Evolutionary conservation across 1,284 basidiomycete genomes (phyloP), one percentile per base, ranked within the genome.

Genomic region (Agaricales sp.): DNA sequence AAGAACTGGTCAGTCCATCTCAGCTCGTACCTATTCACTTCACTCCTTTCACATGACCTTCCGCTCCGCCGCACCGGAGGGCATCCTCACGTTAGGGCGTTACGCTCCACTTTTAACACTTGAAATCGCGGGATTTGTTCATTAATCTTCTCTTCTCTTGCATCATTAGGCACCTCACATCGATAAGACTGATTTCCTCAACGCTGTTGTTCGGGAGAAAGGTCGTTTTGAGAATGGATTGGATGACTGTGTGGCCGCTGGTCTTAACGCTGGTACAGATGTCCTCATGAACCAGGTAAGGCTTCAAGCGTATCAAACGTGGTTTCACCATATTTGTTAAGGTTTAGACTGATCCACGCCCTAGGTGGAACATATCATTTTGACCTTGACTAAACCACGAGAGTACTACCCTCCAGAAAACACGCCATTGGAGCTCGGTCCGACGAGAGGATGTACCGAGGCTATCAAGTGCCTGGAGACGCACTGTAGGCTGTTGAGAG

Each of bases 231-330:
- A 99, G 63, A 85, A 89, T 53, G 71, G 79, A 0, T 67, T 99
- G 25, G 96, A 99, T 61, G 94, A 98, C 56, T 86, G 82, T 22
- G 95, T 99, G 4, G 95, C 95, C 0, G 78, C 78, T 3, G 95
- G 95, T 0, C 65, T 99, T 56, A 98, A 97, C 59, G 88, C 92
- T 0, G 93, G 93, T 2, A 96, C 96, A 2, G 92, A 97, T 55
- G 85, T 96, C 2, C 68, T 99, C 47, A 97, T 99, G 92, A 89
- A 87, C 57, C 92, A 98, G 73, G 89, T 87, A 49, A 24, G 66
- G 54, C n/a, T 12, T 8, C 13, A 4, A 21, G 20, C 11, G 12
- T 4, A 6, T 22, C 30, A 18, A 4, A 12, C 16, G 19, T 49
- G 4, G 13, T 14, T 3, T 21, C 35, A 19, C 18, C 48, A 6